These are phyloP conservation scores for Pachyrhizus erosus DNA, from an alignment of 306 rosid genomes.

Conservation along the genomic window DNA sequence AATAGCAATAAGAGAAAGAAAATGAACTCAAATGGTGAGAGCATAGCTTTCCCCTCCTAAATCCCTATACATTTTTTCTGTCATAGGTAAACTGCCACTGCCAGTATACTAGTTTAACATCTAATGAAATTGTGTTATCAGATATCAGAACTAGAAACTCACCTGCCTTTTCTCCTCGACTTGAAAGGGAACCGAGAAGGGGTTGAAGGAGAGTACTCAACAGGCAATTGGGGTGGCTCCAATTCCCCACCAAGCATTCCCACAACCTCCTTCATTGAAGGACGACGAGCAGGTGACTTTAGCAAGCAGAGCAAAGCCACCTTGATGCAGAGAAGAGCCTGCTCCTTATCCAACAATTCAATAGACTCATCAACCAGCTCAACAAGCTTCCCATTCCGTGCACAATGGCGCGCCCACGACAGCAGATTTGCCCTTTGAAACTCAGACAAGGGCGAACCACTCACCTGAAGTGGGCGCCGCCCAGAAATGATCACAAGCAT, in stretches of 20 bases:
- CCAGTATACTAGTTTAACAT: conserved; percentile 36
- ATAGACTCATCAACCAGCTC: conserved; percentile 83
- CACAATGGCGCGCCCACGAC: conserved; percentile 92
- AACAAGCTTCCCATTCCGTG: conserved; percentile 79
- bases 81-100: conserved; percentile 37
- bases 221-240: conserved; percentile 76
- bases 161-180: conserved; percentile 60
- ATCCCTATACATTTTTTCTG: conserved; percentile 40
- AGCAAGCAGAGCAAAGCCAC: conserved; percentile 87
- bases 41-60: conserved; percentile 26
- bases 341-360: conserved; percentile 64
- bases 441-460: conserved; percentile 78
- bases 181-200: conserved; percentile 73
- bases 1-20: background rate
- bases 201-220: conserved; percentile 76
- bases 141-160: conserved; percentile 45
- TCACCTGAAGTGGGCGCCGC: conserved; percentile 91
- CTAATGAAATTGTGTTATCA: background rate
- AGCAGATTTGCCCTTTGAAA: conserved; percentile 86
- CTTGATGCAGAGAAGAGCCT: conserved; percentile 82
- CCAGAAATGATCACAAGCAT: conserved; percentile 86
- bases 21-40: conserved; percentile 28
- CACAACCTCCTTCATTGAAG: conserved; percentile 84
- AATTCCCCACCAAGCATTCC: conserved; percentile 77
- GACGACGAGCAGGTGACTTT: conserved; percentile 79